Base-by-base conservation (phyloP, 352 stramenopile species). In the Aphanomyces cochlioides region DNA sequence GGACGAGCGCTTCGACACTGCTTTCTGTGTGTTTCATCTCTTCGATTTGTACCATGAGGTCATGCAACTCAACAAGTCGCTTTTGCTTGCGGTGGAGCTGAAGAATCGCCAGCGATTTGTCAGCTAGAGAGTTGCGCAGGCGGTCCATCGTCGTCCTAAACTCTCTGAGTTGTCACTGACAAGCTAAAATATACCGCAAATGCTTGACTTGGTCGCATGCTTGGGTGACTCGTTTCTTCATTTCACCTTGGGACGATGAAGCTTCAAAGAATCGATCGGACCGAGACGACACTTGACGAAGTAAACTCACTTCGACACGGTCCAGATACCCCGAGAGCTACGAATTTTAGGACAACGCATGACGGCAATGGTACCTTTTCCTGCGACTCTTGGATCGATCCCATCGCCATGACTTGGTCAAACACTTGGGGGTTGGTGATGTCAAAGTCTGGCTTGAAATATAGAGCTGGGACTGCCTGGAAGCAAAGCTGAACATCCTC, bases 101-200 rank as follows among this genome's bases (percentile, higher is more conserved):
- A 71, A 95, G 82, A 67, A 95, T 95, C 58, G 92, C 87, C 39
- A 95, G 78, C 2, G 87, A 92, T 74, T 93, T 93, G 69, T 92
- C 84, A 6, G 87, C 85, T 2, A 95, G 76, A 12, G 86, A 81
- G 58, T 87, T 92, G 5, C 85, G 83, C 56, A 95, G 67, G 15
- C 87, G 80, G 60, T 93, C 81, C 87, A 95, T 93, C 10, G 87
- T 93, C 74, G 84, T 85, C 12, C 86, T 90, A 48, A 7, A 74
- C 3, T 39, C 48, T 58, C 7, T 19, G 50, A 17, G 50, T 36
- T n/a, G 10, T 50, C 17, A n/a, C 10, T 12, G 43, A n/a, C 17
- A n/a, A n/a, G 10, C 17, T 45, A 19, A 47, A 34, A 1, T n/a
- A 77, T 56, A 93, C 85, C 86, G 79, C 34, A 95, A 69, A 5